Percentiles rank a stretch among this genome's conserved stretches.
phyloP scores from a whole-genome alignment of 2,329 filamentous ascomycete species.

The Neodidymelliopsis sp. region DNA sequence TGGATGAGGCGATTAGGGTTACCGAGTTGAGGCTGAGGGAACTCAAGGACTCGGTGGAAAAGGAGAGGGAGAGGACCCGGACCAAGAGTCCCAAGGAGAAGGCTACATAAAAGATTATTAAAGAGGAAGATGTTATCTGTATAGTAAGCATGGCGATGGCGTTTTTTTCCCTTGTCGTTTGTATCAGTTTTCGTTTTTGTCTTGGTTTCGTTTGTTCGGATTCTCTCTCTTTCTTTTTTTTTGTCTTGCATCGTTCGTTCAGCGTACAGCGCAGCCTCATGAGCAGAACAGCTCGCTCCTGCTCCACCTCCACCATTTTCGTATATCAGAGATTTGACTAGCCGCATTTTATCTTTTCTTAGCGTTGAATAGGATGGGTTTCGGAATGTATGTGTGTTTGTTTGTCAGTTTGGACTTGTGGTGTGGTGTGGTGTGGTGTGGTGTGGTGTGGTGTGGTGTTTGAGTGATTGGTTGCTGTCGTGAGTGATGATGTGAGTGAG shows the following conservation, averaged over 20 bases:
- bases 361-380: slow-evolving; percentile 1
- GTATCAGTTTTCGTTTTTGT: background rate
- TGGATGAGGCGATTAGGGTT: slow-evolving; percentile 80
- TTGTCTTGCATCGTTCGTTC: background rate
- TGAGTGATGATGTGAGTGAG: background rate
- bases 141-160: slow-evolving; percentile 19
- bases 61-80: slow-evolving; percentile 30
- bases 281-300: background rate
- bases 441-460: background rate
- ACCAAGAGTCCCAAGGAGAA: slow-evolving; percentile 34
- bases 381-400: background rate
- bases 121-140: background rate
- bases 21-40: slow-evolving; percentile 85
- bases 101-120: background rate
- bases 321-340: background rate
- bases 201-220: background rate
- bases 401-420: background rate
- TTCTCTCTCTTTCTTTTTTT: background rate
- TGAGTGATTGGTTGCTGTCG: background rate
- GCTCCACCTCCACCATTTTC: background rate
- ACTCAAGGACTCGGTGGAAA: slow-evolving; percentile 72
- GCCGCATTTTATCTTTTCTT: background rate
- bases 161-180: too few relatives aligned
- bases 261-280: background rate
- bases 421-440: background rate